Evolutionary conservation across 192 early-diverging fungal genomes (phyloP), one percentile per base, ranked within the genome.

Genomic region (Dissophora ornata): DNA sequence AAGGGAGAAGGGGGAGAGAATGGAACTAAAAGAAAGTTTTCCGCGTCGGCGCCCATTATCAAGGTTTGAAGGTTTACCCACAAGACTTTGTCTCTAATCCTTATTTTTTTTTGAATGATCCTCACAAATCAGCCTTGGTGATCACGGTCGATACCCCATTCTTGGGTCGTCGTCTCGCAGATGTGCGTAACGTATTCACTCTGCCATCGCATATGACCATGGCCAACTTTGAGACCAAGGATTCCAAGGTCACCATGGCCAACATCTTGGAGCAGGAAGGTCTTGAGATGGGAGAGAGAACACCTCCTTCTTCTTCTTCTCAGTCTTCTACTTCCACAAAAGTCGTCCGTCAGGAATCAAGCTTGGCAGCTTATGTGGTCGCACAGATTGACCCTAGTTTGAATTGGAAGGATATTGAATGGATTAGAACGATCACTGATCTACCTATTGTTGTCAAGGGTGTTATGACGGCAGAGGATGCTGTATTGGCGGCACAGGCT

Each of bases 371-470:
- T 5, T 77, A 77, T 57, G 94, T 96, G 28, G 85, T 84, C 29
- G 59, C 78, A 7, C 94, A 93, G 65, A 96, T 96, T 49, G 97
- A 99, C 80, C 83, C 94, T 32, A 79, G 83, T 12, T 78, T 99
- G 36, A 89, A 81, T 57, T 99, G 97, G 97, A 83, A 85, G 11
- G 96, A 97, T 61, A 84, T 99, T 29, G 63, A 83, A 9, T 98
- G 96, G 96, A 89, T 99, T 45, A 84, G 81, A 59, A 86, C 88
- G 19, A 94, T 95, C 53, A 96, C 96, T 1, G 73, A 79, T 21
- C 75, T 98, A 82, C 96, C 96, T 16, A 90, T 99, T 33, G 80
- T 97, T 5, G 85, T 98, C 45, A 99, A 99, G 81, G 98, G 98
- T 51, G 84, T 99, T 12, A 85, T 97, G 67, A 91, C 89, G 10